Evolutionary conservation across 108 stramenopile species (phyloP), one percentile per base, ranked within the genome.

Genomic region (Seminavis robusta): DNA sequence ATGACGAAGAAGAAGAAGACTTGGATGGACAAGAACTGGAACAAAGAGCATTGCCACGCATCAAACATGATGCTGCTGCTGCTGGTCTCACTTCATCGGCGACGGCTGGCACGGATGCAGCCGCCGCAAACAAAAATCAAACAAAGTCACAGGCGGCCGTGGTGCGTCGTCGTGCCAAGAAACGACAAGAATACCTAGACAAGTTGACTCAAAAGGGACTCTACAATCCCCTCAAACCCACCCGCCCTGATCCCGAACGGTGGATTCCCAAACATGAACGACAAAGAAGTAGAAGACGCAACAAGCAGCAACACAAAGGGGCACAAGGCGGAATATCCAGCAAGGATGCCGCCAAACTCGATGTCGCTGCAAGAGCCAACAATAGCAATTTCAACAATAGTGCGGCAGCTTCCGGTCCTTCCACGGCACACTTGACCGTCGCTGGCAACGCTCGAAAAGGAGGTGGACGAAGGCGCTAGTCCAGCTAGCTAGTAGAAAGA

Each of bases 221-320:
- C 10, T 88, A 88, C 64, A 77, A 92, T 68, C 86, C 92, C 3
- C 79, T 76, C 52, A 85, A 86, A 53, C 71, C 83, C 13, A 59
- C 74, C 30, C 76, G 79, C 61, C 97, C 97, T 4, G 88, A 97
- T 76, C 95, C 97, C 16, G 97, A 97, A 71, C 88, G 97, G 34
- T 97, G 97, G 97, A 80, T 97, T 17, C 91, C 95, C 23, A 92
- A 95, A 59, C 82, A 81, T 55, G 95, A 95, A 67, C 68, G 97
- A 54, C 83, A 80, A 13, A 81, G 85, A 56, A 83, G 82, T 55
- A 81, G 88, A 41, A 67, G 88, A 36, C 80, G 91, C 26, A 60
- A 80, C 41, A 59, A 72, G 30, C 64, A 71, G 58, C 69, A 78
- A 31, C 82, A 83, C 37, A 53, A 80, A 28, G 92, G 93, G 24